A percentile compares a stretch with the other conserved stretches of the same genome.
These are phyloP conservation scores for Dactylonectria estremocensis DNA, from an alignment of 2,329 filamentous ascomycete species.

Conservation along the genomic window DNA sequence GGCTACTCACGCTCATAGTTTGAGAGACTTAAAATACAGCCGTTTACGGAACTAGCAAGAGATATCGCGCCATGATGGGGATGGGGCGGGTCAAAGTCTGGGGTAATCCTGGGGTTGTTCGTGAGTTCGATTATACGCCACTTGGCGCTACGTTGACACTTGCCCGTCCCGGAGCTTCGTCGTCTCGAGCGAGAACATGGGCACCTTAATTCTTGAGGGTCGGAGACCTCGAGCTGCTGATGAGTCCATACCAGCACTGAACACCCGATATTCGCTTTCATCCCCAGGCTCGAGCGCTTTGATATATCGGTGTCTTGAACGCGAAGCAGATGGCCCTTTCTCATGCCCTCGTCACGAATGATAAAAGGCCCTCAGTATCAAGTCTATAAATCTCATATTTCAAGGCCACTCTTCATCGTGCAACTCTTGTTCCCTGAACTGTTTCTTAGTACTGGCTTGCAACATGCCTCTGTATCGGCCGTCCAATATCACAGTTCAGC, in stretches of 20 bases:
- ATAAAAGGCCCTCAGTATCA: neutral
- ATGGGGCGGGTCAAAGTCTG: neutral
- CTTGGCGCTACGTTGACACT: neutral
- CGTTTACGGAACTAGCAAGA: too few species aligned
- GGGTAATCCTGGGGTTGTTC: neutral
- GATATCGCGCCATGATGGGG: neutral
- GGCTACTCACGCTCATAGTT: too few species aligned
- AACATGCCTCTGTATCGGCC: conserved; percentile 12
- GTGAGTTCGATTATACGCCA: neutral
- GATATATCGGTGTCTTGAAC: too few species aligned
- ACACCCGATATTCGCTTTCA: neutral
- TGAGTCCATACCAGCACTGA: neutral
- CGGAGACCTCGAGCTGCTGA: neutral
- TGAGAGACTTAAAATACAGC: too few species aligned
- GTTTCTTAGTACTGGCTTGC: too few species aligned
- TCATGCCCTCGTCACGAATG: neutral
- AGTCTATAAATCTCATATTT: neutral
- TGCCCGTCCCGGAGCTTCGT: neutral
- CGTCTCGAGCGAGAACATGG: neutral
- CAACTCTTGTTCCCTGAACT: neutral
- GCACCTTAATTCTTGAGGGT: neutral
- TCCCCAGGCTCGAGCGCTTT: neutral
- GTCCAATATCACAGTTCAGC: conserved; percentile 1
- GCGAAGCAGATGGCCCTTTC: neutral
- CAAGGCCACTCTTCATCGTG: neutral